Percentiles rank a stretch among this genome's conserved stretches.
These are phyloP conservation scores for Aspergillus brasiliensis DNA, from an alignment of 2,329 filamentous ascomycete genomes.

Conservation along the genomic window DNA sequence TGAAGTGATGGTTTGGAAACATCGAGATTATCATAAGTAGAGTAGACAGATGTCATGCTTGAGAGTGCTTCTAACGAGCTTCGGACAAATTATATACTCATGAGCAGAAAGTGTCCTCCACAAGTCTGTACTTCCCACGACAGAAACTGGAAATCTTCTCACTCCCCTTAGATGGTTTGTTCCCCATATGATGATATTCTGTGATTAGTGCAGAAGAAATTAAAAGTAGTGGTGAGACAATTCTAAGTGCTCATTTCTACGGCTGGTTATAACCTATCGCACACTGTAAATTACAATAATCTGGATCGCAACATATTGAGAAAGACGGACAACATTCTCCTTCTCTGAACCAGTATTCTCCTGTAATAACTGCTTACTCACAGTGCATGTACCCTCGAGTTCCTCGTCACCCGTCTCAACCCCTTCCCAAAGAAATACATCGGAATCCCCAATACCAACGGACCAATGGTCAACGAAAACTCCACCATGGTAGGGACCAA, in stretches of 20 bases:
- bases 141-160: not conserved
- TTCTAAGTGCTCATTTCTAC: not conserved
- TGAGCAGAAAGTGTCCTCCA: too few relatives aligned
- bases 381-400: not conserved
- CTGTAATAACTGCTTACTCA: too few relatives aligned
- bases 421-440: slow-evolving; percentile 9
- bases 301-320: not conserved
- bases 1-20: too few relatives aligned
- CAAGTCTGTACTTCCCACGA: not conserved
- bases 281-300: not conserved
- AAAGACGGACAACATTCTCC: not conserved
- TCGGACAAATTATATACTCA: too few relatives aligned
- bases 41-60: too few relatives aligned
- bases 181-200: not conserved
- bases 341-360: not conserved
- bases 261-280: not conserved
- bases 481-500: slow-evolving; percentile 3
- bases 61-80: too few relatives aligned
- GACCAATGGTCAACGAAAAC: slow-evolving; percentile 2
- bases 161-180: not conserved
- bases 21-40: too few relatives aligned
- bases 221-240: not conserved
- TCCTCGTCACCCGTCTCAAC: not conserved
- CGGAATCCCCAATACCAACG: slow-evolving; percentile 5
- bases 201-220: not conserved